Evolutionary conservation across 208 protist species (phyloP).

Genomic region (Blastocrithidia nonstop): DNA sequence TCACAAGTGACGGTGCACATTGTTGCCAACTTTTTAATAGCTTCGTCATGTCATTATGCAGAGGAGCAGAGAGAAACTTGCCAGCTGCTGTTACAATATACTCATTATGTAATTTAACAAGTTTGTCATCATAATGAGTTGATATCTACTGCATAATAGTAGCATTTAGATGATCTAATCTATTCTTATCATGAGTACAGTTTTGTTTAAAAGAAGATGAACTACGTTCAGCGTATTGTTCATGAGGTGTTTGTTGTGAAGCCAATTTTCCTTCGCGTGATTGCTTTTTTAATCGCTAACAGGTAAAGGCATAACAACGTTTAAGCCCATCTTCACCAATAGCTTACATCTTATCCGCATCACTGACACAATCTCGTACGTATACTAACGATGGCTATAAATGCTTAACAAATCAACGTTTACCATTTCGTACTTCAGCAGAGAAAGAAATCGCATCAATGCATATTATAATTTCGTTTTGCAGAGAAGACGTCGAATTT

Average conservation of each 20-base stretch:
- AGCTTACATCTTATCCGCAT: constrained; percentile 75
- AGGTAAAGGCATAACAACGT: constrained; percentile 62
- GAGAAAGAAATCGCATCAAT: constrained; percentile 71
- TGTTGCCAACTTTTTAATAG: constrained; percentile 36
- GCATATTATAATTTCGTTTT: background rate
- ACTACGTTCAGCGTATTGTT: background rate
- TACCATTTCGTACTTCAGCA: constrained; percentile 45
- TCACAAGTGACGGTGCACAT: constrained; percentile 15
- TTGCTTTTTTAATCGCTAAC: background rate
- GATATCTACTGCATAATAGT: constrained; percentile 28
- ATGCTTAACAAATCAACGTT: constrained; percentile 44
- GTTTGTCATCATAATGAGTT: constrained; percentile 61
- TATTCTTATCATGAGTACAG: too few species aligned
- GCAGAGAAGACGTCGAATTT: background rate
- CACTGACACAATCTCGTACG: constrained; percentile 64
- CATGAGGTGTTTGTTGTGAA: background rate
- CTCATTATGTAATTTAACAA: constrained; percentile 18
- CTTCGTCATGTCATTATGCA: constrained; percentile 33
- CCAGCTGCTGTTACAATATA: constrained; percentile 55
- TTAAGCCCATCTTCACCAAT: constrained; percentile 50
- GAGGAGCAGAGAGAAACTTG: constrained; percentile 28
- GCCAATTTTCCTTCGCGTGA: background rate
- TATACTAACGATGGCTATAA: constrained; percentile 30
- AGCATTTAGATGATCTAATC: constrained; percentile 10
- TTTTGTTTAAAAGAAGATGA: too few species aligned